Percentiles rank a stretch among this genome's conserved stretches.
These are phyloP conservation scores for Cladophialophora bantiana DNA, from an alignment of 2,329 filamentous ascomycete species.

Conservation along the genomic window DNA sequence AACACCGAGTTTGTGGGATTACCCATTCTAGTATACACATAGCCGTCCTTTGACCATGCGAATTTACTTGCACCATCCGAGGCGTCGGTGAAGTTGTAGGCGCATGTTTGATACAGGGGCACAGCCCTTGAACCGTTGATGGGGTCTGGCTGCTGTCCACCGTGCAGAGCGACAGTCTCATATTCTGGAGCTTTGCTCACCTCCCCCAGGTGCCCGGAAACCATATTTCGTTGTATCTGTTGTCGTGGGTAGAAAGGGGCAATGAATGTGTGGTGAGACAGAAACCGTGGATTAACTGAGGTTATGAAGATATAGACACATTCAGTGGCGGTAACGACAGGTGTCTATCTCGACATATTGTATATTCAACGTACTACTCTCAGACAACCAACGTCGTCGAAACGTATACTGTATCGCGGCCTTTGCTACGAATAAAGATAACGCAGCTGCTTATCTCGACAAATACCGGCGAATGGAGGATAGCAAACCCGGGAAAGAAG, in stretches of 20 bases:
- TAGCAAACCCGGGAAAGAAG: neutral
- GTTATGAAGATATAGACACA: neutral
- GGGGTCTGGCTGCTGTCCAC: constrained; percentile 79
- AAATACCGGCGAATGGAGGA: neutral
- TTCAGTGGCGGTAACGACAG: neutral
- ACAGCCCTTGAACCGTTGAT: constrained; percentile 86
- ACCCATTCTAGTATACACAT: constrained; percentile 96
- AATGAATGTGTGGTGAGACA: neutral
- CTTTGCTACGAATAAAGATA: constrained; percentile 7
- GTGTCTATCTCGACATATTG: neutral
- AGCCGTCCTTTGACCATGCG: constrained; percentile 93
- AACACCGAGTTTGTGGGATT: constrained; percentile 95
- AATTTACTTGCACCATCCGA: constrained; percentile 94
- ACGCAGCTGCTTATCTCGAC: constrained; percentile 1
- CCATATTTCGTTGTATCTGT: constrained; percentile 41
- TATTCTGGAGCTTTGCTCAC: constrained; percentile 60
- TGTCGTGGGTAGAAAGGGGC: neutral
- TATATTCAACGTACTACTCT: neutral
- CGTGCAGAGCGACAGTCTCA: constrained; percentile 85
- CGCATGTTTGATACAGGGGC: constrained; percentile 93
- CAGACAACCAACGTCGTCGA: neutral
- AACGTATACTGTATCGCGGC: constrained; percentile 1
- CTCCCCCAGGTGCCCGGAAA: constrained; percentile 42
- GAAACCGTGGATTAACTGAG: neutral
- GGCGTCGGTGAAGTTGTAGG: constrained; percentile 92